phyloP scores from a whole-genome alignment of 805 yeast genomes.

The Myxozyma sirexii region DNA sequence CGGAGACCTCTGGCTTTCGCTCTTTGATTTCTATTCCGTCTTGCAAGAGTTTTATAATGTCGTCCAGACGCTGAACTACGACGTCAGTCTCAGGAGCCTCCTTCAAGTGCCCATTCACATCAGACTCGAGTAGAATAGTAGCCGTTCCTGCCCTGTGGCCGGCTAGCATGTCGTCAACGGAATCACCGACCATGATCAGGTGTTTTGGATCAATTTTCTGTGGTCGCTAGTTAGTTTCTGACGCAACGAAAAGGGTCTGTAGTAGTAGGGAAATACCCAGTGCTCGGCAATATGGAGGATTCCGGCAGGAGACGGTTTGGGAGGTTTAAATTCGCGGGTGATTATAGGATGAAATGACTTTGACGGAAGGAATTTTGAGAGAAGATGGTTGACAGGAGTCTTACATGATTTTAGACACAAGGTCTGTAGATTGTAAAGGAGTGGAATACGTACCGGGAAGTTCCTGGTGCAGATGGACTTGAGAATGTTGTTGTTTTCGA shows the following conservation, averaged over 20 bases:
- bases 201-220: slow-evolving; percentile 47
- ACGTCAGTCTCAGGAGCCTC: slow-evolving; percentile 41
- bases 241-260: too few relatives aligned
- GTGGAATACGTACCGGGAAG: slow-evolving; percentile 41
- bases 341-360: slow-evolving; percentile 55
- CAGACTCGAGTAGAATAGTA: slow-evolving; percentile 57
- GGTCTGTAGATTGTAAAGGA: neutral
- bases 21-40: slow-evolving; percentile 30
- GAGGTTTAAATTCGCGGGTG: slow-evolving; percentile 66
- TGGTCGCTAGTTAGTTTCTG: neutral
- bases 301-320: slow-evolving; percentile 71
- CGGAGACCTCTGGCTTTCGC: slow-evolving; percentile 12
- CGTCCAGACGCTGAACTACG: slow-evolving; percentile 29
- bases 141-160: slow-evolving; percentile 66
- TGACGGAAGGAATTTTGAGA: slow-evolving; percentile 49
- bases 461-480: slow-evolving; percentile 69
- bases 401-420: neutral
- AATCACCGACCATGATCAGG: slow-evolving; percentile 73
- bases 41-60: slow-evolving; percentile 25
- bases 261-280: too few relatives aligned
- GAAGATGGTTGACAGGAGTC: slow-evolving; percentile 58
- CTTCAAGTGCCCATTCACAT: slow-evolving; percentile 52
- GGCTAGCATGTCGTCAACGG: slow-evolving; percentile 67
- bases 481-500: slow-evolving; percentile 42
- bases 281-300: slow-evolving; percentile 55